phyloP scores from a whole-genome alignment of 1,139 yeast species.

The Debaryomyces psychrophilus region DNA sequence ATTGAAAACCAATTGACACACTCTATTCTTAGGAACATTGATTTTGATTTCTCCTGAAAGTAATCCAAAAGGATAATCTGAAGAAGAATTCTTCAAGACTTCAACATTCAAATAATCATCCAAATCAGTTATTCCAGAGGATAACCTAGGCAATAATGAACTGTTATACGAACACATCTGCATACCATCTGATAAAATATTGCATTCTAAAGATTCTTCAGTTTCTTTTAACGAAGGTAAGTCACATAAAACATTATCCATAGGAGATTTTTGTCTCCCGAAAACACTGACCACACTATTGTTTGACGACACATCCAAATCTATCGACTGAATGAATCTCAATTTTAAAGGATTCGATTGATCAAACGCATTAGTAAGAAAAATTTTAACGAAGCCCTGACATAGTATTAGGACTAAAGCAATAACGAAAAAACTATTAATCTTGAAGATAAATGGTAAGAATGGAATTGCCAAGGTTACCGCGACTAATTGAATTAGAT shows the following conservation, averaged over 20 bases:
- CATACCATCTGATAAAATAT: constrained; percentile 43
- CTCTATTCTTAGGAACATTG: constrained; percentile 61
- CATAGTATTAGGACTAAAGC: constrained; percentile 36
- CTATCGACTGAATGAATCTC: constrained; percentile 63
- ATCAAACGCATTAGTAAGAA: constrained; percentile 56
- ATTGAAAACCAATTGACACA: constrained; percentile 63
- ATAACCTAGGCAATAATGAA: constrained; percentile 51
- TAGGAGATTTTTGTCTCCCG: constrained; percentile 54
- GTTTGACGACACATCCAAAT: constrained; percentile 35
- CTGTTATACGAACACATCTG: constrained; percentile 58
- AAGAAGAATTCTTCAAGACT: constrained; percentile 53
- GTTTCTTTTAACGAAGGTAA: constrained; percentile 62
- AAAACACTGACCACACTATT: constrained; percentile 47
- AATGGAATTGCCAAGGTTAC: constrained; percentile 55
- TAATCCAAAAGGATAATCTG: constrained; percentile 64
- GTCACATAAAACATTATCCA: constrained; percentile 48
- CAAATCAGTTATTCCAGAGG: constrained; percentile 41
- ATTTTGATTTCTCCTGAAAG: constrained; percentile 64
- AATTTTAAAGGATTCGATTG: constrained; percentile 66
- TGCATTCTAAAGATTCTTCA: constrained; percentile 36
- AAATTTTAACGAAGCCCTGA: constrained; percentile 40
- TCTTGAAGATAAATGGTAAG: constrained; percentile 71
- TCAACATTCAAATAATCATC: constrained; percentile 52
- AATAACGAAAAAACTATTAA: constrained; percentile 56
- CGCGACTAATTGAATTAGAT: constrained; percentile 38